Evolutionary conservation across 306 rosid species (phyloP).

Genomic region (Canavalia ensiformis): DNA sequence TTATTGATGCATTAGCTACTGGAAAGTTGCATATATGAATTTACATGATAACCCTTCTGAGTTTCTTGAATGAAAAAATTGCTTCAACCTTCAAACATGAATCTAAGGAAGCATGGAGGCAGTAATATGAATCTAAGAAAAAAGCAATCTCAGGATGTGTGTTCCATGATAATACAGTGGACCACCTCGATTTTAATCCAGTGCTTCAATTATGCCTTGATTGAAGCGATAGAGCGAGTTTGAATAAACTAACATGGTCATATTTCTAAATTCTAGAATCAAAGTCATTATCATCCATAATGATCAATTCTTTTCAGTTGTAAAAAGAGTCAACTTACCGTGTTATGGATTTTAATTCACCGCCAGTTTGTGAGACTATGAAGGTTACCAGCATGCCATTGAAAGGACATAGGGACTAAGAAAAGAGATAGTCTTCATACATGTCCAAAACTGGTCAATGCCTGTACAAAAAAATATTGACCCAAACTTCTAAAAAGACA

Average conservation of each 20-base stretch:
- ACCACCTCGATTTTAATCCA: not conserved
- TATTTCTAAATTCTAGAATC: constrained; percentile 25
- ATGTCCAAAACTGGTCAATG: not conserved
- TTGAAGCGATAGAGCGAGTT: not conserved
- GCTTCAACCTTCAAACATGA: constrained; percentile 1
- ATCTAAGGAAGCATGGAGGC: not conserved
- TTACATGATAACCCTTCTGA: not conserved
- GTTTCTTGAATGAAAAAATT: not conserved
- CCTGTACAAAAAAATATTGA: not conserved
- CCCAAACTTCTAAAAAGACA: not conserved
- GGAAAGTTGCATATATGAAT: not conserved
- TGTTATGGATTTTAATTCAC: not conserved
- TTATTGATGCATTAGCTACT: not conserved
- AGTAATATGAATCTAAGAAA: not conserved
- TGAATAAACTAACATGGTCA: not conserved
- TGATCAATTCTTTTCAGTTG: not conserved
- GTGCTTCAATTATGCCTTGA: not conserved
- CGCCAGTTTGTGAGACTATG: not conserved
- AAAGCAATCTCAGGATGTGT: not conserved
- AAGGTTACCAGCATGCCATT: not conserved
- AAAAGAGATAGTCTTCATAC: not conserved
- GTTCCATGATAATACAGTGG: no score
- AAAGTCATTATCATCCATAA: constrained; percentile 18
- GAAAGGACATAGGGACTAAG: not conserved
- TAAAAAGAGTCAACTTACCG: not conserved